Conservation (phyloP, 2,329 filamentous ascomycete genomes). For the Aotearoamyces nothofagi region DNA sequence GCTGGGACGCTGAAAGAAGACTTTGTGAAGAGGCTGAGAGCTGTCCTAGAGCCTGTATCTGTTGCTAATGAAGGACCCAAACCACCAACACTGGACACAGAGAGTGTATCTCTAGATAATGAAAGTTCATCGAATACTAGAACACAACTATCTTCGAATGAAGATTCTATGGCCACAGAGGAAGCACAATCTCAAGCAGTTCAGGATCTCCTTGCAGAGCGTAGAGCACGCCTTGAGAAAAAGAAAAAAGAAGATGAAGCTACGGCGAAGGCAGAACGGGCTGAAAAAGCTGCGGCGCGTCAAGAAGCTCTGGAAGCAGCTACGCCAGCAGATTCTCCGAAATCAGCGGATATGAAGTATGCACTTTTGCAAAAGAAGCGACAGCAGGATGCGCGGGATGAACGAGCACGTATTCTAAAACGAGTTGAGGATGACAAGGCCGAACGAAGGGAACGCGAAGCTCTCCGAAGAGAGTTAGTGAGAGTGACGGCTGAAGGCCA, state of each 20-base stretch:
- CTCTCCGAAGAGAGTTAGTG: constrained; percentile 26
- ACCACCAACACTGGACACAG: background rate
- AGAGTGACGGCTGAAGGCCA: constrained; percentile 12
- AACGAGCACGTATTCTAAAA: constrained; percentile 55
- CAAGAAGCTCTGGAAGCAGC: constrained; percentile 25
- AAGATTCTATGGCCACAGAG: background rate
- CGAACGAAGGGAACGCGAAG: constrained; percentile 43
- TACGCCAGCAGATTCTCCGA: constrained; percentile 22
- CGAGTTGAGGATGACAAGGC: constrained; percentile 65
- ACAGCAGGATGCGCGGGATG: constrained; percentile 49
- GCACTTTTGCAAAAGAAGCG: constrained; percentile 41
- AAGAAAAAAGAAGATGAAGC: constrained; percentile 29
- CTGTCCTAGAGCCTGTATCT: constrained; percentile 19
- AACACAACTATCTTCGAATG: background rate
- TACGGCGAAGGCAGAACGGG: constrained; percentile 20
- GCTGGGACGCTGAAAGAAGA: constrained; percentile 48
- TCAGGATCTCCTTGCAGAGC: constrained; percentile 31
- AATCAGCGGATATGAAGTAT: constrained; percentile 27
- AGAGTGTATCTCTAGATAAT: background rate
- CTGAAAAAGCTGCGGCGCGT: constrained; percentile 27
- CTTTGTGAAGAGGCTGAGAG: constrained; percentile 41
- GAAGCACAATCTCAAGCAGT: constrained; percentile 5
- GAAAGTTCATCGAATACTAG: background rate
- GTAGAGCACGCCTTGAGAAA: constrained; percentile 29
- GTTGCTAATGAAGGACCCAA: constrained; percentile 1